Evolutionary conservation across 2,329 filamentous ascomycete species (phyloP).

Genomic region (Cladosporium sp.): DNA sequence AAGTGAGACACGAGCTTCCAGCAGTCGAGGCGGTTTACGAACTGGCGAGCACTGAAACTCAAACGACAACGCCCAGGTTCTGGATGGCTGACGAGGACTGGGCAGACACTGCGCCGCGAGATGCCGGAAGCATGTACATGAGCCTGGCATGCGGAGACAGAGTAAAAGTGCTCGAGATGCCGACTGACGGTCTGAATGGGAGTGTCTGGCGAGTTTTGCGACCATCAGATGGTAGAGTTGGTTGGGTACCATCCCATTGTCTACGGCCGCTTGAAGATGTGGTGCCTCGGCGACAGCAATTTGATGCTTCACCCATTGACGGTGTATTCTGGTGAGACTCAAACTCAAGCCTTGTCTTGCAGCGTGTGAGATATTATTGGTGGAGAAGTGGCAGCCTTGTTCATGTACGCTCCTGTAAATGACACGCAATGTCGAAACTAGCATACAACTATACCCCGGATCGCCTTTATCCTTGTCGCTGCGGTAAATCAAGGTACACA

Average conservation of each 20-base stretch:
- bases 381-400: too few species aligned
- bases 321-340: neutral
- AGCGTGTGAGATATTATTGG: too few species aligned
- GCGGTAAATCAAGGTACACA: too few species aligned
- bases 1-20: neutral
- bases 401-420: too few species aligned
- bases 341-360: too few species aligned
- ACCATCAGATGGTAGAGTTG: neutral
- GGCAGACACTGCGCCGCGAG: neutral
- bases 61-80: neutral
- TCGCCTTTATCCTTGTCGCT: too few species aligned
- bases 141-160: neutral
- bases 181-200: neutral
- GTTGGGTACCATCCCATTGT: neutral
- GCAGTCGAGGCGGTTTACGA: neutral
- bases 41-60: neutral
- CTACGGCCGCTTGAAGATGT: neutral
- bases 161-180: slow-evolving; percentile 1
- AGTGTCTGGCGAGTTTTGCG: neutral
- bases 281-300: neutral
- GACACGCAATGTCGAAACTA: too few species aligned
- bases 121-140: slow-evolving; percentile 1
- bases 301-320: neutral
- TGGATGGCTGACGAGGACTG: slow-evolving; percentile 10
- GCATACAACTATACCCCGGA: too few species aligned